Conservation (phyloP, 371 early-diverging fungal species). For the Batrachochytrium dendrobatidis region DNA sequence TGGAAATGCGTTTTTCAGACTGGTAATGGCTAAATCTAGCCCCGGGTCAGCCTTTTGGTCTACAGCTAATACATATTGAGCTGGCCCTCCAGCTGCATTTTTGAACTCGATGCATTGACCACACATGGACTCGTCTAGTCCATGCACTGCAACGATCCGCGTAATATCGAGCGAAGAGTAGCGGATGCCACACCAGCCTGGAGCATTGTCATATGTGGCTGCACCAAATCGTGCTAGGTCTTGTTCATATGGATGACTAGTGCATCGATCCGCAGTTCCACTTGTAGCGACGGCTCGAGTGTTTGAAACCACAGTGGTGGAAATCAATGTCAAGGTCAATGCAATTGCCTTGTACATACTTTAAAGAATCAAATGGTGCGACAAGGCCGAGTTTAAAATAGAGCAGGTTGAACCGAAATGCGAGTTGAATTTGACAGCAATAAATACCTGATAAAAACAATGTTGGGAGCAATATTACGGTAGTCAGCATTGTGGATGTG, state of each 20-base stretch:
- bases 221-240: slow-evolving; percentile 4
- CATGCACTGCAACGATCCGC: background rate
- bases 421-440: too few relatives aligned
- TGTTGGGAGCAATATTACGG: too few relatives aligned
- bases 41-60: slow-evolving; percentile 11
- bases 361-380: too few relatives aligned
- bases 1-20: slow-evolving; percentile 4
- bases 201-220: background rate
- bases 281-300: background rate
- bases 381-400: too few relatives aligned
- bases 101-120: background rate
- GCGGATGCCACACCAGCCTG: background rate
- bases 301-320: too few relatives aligned
- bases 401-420: too few relatives aligned
- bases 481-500: too few relatives aligned
- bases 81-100: background rate
- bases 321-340: too few relatives aligned
- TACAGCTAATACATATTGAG: slow-evolving; percentile 5
- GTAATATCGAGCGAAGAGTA: background rate
- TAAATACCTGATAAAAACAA: too few relatives aligned
- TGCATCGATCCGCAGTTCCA: slow-evolving; percentile 11
- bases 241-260: slow-evolving; percentile 14
- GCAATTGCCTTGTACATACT: too few relatives aligned
- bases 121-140: background rate
- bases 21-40: slow-evolving; percentile 5